Conservation (phyloP, 2,329 filamentous ascomycete species). For the Karstenula rhodostoma region DNA sequence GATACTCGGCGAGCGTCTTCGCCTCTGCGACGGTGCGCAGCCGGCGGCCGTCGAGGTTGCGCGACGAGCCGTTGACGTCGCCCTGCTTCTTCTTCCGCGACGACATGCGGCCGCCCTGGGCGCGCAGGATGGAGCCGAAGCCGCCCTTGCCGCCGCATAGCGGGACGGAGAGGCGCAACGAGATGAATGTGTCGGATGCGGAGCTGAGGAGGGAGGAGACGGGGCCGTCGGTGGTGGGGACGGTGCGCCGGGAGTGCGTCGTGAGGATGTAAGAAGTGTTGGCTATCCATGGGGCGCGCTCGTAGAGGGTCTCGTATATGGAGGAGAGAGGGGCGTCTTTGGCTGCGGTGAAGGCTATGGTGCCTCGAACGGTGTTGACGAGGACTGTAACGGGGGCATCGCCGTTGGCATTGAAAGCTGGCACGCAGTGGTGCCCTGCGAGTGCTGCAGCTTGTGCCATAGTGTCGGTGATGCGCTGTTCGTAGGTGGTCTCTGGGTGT, state of each 20-base stretch:
- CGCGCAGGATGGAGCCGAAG: constrained; percentile 95
- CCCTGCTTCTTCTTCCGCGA: constrained; percentile 87
- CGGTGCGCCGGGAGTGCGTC: constrained; percentile 78
- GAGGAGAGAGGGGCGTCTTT: constrained; percentile 72
- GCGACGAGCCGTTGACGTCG: constrained; percentile 87
- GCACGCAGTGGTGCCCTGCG: constrained; percentile 70
- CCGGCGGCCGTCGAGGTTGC: constrained; percentile 90
- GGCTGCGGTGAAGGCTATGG: constrained; percentile 81
- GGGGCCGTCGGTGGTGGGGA: constrained; percentile 63
- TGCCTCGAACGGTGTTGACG: constrained; percentile 83
- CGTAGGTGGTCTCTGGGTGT: not conserved
- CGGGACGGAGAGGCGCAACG: constrained; percentile 79
- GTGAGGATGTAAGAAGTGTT: constrained; percentile 76
- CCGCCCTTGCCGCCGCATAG: constrained; percentile 95
- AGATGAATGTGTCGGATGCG: constrained; percentile 73
- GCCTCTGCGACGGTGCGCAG: constrained; percentile 93
- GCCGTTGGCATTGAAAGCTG: constrained; percentile 79
- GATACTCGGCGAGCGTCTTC: constrained; percentile 92
- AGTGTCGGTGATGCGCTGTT: not conserved
- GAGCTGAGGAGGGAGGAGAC: constrained; percentile 69
- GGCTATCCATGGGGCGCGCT: constrained; percentile 65
- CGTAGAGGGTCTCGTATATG: constrained; percentile 69
- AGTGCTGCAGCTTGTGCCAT: constrained; percentile 37
- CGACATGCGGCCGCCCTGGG: constrained; percentile 97
- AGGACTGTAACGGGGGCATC: constrained; percentile 63